These are phyloP conservation scores for Phoma sp. DNA, from an alignment of 2,329 filamentous ascomycete genomes.

Conservation along the genomic window DNA sequence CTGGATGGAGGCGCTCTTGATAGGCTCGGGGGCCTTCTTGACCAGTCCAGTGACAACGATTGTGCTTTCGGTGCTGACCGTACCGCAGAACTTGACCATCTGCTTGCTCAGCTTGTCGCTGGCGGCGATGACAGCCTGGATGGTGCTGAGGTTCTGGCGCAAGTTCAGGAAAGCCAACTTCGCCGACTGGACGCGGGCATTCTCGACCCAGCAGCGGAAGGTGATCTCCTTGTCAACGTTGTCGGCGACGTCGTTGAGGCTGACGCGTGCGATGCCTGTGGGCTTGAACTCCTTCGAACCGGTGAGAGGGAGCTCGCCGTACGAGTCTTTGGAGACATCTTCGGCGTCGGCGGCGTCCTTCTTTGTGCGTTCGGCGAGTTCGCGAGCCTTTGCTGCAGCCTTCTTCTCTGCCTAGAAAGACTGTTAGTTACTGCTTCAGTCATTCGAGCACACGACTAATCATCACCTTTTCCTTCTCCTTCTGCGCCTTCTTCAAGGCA, in stretches of 20 bases:
- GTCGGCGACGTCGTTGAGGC: conserved; percentile 59
- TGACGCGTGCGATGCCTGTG: conserved; percentile 62
- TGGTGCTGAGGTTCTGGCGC: conserved; percentile 75
- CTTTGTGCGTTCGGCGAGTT: conserved; percentile 58
- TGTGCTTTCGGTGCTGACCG: conserved; percentile 79
- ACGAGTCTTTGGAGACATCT: conserved; percentile 76
- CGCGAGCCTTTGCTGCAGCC: conserved; percentile 52
- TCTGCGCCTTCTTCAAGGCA: conserved; percentile 52
- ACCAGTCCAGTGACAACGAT: conserved; percentile 82
- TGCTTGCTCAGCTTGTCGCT: conserved; percentile 72
- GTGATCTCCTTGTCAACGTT: conserved; percentile 63
- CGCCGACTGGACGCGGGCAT: conserved; percentile 84
- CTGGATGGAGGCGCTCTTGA: conserved; percentile 85
- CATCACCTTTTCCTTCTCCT: conserved; percentile 51
- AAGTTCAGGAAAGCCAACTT: conserved; percentile 93
- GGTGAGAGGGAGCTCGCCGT: conserved; percentile 72
- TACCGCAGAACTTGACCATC: conserved; percentile 92
- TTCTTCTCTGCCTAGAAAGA: conserved; percentile 49
- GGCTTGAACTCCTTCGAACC: conserved; percentile 61
- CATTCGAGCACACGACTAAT: conserved; percentile 3
- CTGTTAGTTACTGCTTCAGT: background rate
- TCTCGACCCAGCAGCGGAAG: conserved; percentile 84
- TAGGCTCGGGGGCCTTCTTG: conserved; percentile 81
- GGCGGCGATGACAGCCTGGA: conserved; percentile 80
- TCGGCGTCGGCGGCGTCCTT: conserved; percentile 72